phyloP scores from a whole-genome alignment of 805 yeast genomes.

The Suhomyces canberraensis region DNA sequence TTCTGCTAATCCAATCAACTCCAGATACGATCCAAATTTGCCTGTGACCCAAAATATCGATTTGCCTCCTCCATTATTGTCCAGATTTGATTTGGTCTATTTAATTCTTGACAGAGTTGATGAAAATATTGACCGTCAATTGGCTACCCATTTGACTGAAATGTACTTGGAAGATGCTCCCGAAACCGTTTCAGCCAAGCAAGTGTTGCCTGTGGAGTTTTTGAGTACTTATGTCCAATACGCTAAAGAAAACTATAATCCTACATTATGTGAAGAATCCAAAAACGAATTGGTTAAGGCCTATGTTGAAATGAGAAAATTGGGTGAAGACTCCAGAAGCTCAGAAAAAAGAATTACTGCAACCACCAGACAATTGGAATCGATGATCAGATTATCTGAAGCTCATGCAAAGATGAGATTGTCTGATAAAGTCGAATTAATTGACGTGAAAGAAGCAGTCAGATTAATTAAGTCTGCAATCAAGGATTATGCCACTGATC shows the following conservation, averaged over 20 bases:
- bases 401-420: slow-evolving; percentile 98
- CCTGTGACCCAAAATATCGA: slow-evolving; percentile 96
- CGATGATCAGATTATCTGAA: slow-evolving; percentile 90
- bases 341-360: slow-evolving; percentile 94
- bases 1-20: slow-evolving; percentile 95
- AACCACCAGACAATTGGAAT: slow-evolving; percentile 93
- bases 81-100: slow-evolving; percentile 93
- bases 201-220: slow-evolving; percentile 80
- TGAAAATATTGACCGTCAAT: slow-evolving; percentile 74
- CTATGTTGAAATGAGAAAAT: slow-evolving; percentile 89
- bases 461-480: slow-evolving; percentile 90
- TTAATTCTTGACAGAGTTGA: slow-evolving; percentile 90
- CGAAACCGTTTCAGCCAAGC: slow-evolving; percentile 61
- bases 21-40: slow-evolving; percentile 89
- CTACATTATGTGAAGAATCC: slow-evolving; percentile 77
- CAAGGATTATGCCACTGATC: slow-evolving; percentile 98
- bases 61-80: slow-evolving; percentile 90
- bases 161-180: slow-evolving; percentile 90
- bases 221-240: slow-evolving; percentile 87
- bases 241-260: slow-evolving; percentile 82
- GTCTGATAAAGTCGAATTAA: slow-evolving; percentile 62
- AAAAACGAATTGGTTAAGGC: slow-evolving; percentile 80
- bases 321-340: slow-evolving; percentile 87
- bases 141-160: slow-evolving; percentile 86
- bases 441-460: slow-evolving; percentile 91